phyloP scores from a whole-genome alignment of 805 yeast species.

The Brettanomyces naardenensis region DNA sequence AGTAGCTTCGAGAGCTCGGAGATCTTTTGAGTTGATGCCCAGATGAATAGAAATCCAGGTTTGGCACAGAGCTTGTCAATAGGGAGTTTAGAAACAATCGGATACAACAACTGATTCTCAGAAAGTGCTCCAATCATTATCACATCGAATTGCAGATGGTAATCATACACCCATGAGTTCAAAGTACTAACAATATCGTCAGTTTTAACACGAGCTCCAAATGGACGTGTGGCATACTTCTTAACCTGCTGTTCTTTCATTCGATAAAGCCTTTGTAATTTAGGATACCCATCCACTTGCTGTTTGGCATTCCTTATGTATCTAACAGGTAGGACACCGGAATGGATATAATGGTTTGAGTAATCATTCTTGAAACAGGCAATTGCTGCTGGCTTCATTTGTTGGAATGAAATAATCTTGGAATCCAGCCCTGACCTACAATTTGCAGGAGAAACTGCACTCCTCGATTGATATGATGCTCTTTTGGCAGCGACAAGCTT shows the following conservation, averaged over 20 bases:
- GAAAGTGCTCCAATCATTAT: conserved; percentile 86
- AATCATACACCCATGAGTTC: conserved; percentile 51
- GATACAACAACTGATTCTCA: conserved; percentile 62
- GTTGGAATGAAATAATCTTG: background rate
- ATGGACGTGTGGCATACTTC: conserved; percentile 50
- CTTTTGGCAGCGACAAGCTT: conserved; percentile 13
- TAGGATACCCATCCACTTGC: conserved; percentile 82
- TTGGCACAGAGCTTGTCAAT: conserved; percentile 66
- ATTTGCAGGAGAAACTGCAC: conserved; percentile 3
- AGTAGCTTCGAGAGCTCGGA: conserved; percentile 50
- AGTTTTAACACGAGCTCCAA: conserved; percentile 50
- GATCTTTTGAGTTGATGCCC: conserved; percentile 78
- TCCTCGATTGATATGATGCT: conserved; percentile 3
- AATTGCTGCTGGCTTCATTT: background rate
- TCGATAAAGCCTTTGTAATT: conserved; percentile 57
- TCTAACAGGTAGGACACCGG: conserved; percentile 53
- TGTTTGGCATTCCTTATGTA: conserved; percentile 58
- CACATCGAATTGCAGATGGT: conserved; percentile 69
- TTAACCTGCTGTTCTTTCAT: conserved; percentile 54
- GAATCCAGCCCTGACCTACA: background rate
- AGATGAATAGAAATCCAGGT: conserved; percentile 80
- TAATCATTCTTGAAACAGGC: conserved; percentile 55
- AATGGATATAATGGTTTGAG: conserved; percentile 58
- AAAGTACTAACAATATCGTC: conserved; percentile 50
- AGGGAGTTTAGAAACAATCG: conserved; percentile 58